Evolutionary conservation across 1,284 basidiomycete species (phyloP).

Genomic region (Ustilago curta): DNA sequence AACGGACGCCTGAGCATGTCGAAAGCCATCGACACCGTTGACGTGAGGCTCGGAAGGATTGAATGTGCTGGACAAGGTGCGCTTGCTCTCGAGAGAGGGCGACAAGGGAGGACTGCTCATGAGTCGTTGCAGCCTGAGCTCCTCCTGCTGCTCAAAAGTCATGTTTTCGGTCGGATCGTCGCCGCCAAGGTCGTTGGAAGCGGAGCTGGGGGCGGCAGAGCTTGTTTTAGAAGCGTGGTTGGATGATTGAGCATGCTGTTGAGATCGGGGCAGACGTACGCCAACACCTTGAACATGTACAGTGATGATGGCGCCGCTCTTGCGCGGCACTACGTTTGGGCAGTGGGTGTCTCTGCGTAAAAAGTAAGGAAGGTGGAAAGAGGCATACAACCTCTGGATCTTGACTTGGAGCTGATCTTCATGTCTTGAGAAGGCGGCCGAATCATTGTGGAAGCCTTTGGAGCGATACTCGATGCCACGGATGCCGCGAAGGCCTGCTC

Average conservation of each 20-base stretch:
- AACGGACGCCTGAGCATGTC: not conserved
- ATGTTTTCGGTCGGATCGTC: not conserved
- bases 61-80: slow-evolving; percentile 3
- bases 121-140: slow-evolving; percentile 38
- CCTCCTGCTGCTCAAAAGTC: slow-evolving; percentile 34
- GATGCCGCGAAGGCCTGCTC: slow-evolving; percentile 57
- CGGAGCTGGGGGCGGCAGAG: not conserved
- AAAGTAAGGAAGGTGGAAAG: slow-evolving; percentile 38
- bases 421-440: slow-evolving; percentile 29
- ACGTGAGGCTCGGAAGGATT: not conserved
- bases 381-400: slow-evolving; percentile 50
- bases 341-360: slow-evolving; percentile 17
- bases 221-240: not conserved
- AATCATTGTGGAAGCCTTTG: slow-evolving; percentile 51
- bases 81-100: slow-evolving; percentile 8
- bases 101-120: slow-evolving; percentile 48
- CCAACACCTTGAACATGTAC: slow-evolving; percentile 59
- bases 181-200: not conserved
- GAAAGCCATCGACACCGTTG: too few relatives aligned
- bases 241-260: slow-evolving; percentile 2
- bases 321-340: slow-evolving; percentile 22
- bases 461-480: slow-evolving; percentile 60
- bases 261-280: slow-evolving; percentile 43
- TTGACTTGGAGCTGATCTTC: slow-evolving; percentile 51
- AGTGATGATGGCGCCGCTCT: slow-evolving; percentile 45